phyloP scores from a whole-genome alignment of 495 filamentous ascomycete genomes.

The Tuber calosporum region DNA sequence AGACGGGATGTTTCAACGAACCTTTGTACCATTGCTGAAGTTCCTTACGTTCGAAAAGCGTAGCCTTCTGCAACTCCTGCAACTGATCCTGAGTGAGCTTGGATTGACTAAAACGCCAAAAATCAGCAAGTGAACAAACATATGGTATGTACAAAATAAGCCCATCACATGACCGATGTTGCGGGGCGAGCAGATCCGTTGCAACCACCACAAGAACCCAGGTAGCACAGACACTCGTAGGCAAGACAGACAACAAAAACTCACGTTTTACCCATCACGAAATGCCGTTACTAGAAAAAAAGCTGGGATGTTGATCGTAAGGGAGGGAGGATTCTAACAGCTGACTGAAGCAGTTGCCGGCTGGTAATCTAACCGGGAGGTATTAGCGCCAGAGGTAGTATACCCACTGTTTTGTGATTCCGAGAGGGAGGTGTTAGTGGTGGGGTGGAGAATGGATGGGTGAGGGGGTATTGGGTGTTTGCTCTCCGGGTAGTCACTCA shows the following conservation, averaged over 20 bases:
- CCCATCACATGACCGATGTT: constrained; percentile 4
- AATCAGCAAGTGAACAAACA: background rate
- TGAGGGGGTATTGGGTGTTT: background rate
- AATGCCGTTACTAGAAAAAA: background rate
- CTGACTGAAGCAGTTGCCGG: background rate
- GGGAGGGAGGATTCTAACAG: background rate
- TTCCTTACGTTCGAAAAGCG: constrained; percentile 99
- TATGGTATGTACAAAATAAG: constrained; percentile 5
- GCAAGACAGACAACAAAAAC: constrained; percentile 30
- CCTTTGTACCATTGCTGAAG: constrained; percentile 99
- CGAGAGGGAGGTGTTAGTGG: background rate
- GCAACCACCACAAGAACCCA: background rate
- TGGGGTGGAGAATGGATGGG: background rate
- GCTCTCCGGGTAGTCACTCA: background rate
- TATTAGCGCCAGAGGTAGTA: background rate
- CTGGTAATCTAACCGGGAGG: background rate
- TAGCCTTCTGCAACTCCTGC: constrained; percentile 86
- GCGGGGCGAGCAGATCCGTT: background rate
- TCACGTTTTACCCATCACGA: constrained; percentile 49
- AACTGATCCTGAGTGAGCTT: constrained; percentile 95
- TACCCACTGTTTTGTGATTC: background rate
- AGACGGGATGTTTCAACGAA: constrained; percentile 42
- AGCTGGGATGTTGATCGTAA: background rate
- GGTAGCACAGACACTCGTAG: constrained; percentile 17
- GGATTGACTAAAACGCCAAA: constrained; percentile 57